Evolutionary conservation across 495 filamentous ascomycete genomes (phyloP).

Genomic region (Neurospora sublineolata): DNA sequence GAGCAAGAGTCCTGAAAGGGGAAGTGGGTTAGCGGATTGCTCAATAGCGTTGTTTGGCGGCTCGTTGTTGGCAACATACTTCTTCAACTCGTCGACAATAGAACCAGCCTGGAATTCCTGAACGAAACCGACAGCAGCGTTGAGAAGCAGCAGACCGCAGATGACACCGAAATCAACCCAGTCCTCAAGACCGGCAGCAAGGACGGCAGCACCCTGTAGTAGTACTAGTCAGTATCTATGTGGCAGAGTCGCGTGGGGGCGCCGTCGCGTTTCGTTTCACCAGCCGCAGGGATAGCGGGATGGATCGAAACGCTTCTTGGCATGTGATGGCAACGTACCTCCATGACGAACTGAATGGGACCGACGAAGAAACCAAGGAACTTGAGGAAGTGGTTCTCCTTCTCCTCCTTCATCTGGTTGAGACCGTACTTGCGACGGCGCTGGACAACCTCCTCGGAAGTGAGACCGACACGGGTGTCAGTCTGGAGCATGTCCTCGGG

Average conservation of each 20-base stretch:
- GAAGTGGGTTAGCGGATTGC: slow-evolving; percentile 6
- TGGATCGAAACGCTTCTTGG: slow-evolving; percentile 3
- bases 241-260: slow-evolving; percentile 8
- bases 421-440: slow-evolving; percentile 72
- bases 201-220: slow-evolving; percentile 24
- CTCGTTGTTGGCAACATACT: slow-evolving; percentile 21
- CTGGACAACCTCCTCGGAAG: slow-evolving; percentile 51
- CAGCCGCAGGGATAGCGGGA: not conserved
- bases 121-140: slow-evolving; percentile 74
- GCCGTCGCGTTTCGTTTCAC: slow-evolving; percentile 20
- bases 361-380: slow-evolving; percentile 79
- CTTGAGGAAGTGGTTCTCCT: slow-evolving; percentile 71
- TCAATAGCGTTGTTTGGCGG: not conserved
- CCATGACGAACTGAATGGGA: slow-evolving; percentile 91
- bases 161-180: slow-evolving; percentile 80
- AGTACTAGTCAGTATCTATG: slow-evolving; percentile 14
- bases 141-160: slow-evolving; percentile 61
- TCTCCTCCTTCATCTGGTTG: slow-evolving; percentile 84
- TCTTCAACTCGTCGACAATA: slow-evolving; percentile 85
- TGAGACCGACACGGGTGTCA: slow-evolving; percentile 57
- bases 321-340: slow-evolving; percentile 41
- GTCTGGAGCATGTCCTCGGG: slow-evolving; percentile 58
- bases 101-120: slow-evolving; percentile 87
- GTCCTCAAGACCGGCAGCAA: slow-evolving; percentile 65
- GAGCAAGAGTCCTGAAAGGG: slow-evolving; percentile 50